Percentiles rank a stretch among this genome's conserved stretches.
phyloP scores from a whole-genome alignment of 2,329 filamentous ascomycete species.

The Cytospora leucostoma region DNA sequence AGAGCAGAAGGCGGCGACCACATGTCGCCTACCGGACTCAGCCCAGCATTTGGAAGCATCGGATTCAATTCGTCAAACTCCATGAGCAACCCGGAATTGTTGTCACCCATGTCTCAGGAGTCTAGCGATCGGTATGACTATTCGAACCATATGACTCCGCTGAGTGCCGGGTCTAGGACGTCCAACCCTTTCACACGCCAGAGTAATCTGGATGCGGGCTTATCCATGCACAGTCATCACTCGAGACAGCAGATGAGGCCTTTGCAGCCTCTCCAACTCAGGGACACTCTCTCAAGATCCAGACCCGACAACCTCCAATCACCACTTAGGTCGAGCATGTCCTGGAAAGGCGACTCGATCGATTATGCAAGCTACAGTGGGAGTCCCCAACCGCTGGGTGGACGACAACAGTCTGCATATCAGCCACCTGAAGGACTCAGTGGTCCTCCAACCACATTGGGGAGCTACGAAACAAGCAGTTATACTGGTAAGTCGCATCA shows the following conservation, averaged over 20 bases:
- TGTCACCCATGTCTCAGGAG: conserved; percentile 59
- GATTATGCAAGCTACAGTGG: conserved; percentile 57
- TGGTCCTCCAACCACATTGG: conserved; percentile 42
- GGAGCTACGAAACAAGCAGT: conserved; percentile 52
- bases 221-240: conserved; percentile 49
- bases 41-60: conserved; percentile 66
- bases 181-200: conserved; percentile 57
- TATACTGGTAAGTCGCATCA: conserved; percentile 51
- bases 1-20: conserved; percentile 65
- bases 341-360: conserved; percentile 62
- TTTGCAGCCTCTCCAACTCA: conserved; percentile 59
- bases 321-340: conserved; percentile 60
- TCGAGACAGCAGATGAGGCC: conserved; percentile 50
- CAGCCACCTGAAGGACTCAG: conserved; percentile 49
- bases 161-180: conserved; percentile 50
- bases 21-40: conserved; percentile 67
- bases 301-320: conserved; percentile 61
- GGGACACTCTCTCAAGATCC: conserved; percentile 58
- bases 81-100: conserved; percentile 55
- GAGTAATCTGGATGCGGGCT: conserved; percentile 46
- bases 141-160: conserved; percentile 49
- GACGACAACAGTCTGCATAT: conserved; percentile 53
- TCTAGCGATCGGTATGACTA: conserved; percentile 58
- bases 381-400: conserved; percentile 47
- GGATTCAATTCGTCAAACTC: conserved; percentile 59